Percentiles rank a stretch among this genome's conserved stretches.
Conservation (phyloP, 2,329 filamentous ascomycete genomes). For the Exophiala aquamarina region DNA sequence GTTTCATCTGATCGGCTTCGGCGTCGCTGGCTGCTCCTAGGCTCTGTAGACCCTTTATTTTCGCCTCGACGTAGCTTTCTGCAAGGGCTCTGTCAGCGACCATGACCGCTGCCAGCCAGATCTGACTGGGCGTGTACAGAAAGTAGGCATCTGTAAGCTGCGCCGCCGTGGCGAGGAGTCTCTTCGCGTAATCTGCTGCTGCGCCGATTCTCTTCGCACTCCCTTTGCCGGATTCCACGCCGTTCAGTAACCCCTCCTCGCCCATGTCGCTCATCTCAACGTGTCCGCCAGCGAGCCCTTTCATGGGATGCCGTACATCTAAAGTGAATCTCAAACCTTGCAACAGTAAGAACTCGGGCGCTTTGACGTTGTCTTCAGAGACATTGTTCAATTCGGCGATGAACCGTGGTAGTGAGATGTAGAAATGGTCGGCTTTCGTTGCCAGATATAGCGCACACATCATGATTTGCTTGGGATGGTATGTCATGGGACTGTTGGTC, state of each 20-base stretch:
- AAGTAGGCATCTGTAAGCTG: slow-evolving; percentile 95
- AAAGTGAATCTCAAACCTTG: slow-evolving; percentile 92
- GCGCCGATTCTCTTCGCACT: slow-evolving; percentile 49
- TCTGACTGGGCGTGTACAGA: slow-evolving; percentile 90
- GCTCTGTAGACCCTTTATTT: slow-evolving; percentile 34
- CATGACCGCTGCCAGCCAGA: slow-evolving; percentile 79
- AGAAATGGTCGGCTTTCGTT: slow-evolving; percentile 86
- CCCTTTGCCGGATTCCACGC: slow-evolving; percentile 15
- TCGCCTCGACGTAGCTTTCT: slow-evolving; percentile 45
- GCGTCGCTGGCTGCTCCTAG: background rate
- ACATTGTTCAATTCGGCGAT: slow-evolving; percentile 68
- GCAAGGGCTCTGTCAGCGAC: slow-evolving; percentile 64
- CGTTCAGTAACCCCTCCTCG: slow-evolving; percentile 47
- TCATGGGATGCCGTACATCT: slow-evolving; percentile 86
- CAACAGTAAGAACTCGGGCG: slow-evolving; percentile 88
- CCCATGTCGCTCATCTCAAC: slow-evolving; percentile 73
- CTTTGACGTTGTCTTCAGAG: slow-evolving; percentile 77
- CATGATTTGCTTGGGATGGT: slow-evolving; percentile 84
- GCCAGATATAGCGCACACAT: slow-evolving; percentile 91
- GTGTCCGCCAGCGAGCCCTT: slow-evolving; percentile 79
- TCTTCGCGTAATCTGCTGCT: slow-evolving; percentile 72
- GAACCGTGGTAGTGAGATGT: slow-evolving; percentile 67
- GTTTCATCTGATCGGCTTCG: slow-evolving; percentile 7
- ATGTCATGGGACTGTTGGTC: slow-evolving; percentile 94
- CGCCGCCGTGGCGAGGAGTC: slow-evolving; percentile 74